A percentile compares a stretch with the other conserved stretches of the same genome.
phyloP scores from a whole-genome alignment of 495 filamentous ascomycete genomes.

The Acidomyces sp. region DNA sequence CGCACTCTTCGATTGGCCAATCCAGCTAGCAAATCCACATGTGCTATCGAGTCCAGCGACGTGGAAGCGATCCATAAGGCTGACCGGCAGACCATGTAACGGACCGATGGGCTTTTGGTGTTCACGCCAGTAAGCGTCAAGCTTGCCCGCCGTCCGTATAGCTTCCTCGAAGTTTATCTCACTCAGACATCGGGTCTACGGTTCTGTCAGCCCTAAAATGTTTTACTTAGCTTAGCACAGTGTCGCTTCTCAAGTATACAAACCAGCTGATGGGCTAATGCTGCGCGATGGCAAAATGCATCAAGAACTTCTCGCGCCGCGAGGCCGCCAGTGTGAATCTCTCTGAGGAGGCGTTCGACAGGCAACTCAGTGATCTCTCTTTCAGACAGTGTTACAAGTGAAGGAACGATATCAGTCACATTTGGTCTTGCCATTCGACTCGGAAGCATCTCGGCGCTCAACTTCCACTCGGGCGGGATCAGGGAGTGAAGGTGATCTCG shows the following conservation, averaged over 20 bases:
- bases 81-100: conserved; percentile 33
- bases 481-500: not conserved
- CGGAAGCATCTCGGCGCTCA: not conserved
- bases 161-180: conserved; percentile 33
- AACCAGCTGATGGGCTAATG: not conserved
- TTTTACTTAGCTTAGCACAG: no score
- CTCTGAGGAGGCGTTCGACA: not conserved
- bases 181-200: conserved; percentile 25
- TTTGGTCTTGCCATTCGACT: not conserved
- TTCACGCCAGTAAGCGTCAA: conserved; percentile 33
- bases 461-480: not conserved
- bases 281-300: not conserved
- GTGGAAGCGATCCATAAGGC: conserved; percentile 28
- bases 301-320: not conserved
- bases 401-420: not conserved
- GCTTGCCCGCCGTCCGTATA: conserved; percentile 28
- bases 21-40: conserved; percentile 17
- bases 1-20: not conserved
- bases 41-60: conserved; percentile 14
- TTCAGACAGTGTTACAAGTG: not conserved
- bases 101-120: conserved; percentile 30
- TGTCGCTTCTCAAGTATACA: no score
- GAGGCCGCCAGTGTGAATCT: not conserved
- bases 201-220: no score
- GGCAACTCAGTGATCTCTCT: not conserved